Conservation (phyloP, 2,329 filamentous ascomycete species). For the Pseudogymnoascus sp. region DNA sequence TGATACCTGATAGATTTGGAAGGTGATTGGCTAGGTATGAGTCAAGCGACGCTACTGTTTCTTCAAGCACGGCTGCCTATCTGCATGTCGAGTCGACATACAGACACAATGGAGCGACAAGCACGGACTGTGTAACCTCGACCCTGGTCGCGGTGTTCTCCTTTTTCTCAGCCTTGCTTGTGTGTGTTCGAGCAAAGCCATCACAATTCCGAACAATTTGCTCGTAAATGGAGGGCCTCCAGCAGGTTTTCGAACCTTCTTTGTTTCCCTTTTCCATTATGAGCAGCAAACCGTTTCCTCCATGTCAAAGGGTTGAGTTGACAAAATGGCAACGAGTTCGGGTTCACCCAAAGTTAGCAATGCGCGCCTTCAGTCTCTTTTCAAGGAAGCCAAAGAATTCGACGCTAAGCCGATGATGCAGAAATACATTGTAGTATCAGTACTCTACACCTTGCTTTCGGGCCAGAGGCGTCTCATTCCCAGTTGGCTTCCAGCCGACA, state of each 20-base stretch:
- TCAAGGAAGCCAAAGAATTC: not conserved
- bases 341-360: no score
- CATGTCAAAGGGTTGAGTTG: no score
- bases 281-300: not conserved
- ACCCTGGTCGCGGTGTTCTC: not conserved
- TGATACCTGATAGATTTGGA: not conserved
- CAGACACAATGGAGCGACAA: not conserved
- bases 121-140: constrained; percentile 1
- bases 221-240: not conserved
- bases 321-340: no score
- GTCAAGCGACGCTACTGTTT: not conserved
- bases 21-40: not conserved
- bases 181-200: not conserved
- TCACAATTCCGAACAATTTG: no score
- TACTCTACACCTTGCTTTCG: not conserved
- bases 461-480: not conserved
- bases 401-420: not conserved
- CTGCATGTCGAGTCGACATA: no score
- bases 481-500: not conserved
- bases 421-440: not conserved
- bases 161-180: constrained; percentile 3
- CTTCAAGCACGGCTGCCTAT: not conserved
- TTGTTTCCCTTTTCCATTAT: not conserved
- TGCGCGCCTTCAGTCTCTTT: not conserved
- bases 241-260: not conserved